Evolutionary conservation across 139 green algal genomes (phyloP).

Genomic region (Desmodesmus armatus): DNA sequence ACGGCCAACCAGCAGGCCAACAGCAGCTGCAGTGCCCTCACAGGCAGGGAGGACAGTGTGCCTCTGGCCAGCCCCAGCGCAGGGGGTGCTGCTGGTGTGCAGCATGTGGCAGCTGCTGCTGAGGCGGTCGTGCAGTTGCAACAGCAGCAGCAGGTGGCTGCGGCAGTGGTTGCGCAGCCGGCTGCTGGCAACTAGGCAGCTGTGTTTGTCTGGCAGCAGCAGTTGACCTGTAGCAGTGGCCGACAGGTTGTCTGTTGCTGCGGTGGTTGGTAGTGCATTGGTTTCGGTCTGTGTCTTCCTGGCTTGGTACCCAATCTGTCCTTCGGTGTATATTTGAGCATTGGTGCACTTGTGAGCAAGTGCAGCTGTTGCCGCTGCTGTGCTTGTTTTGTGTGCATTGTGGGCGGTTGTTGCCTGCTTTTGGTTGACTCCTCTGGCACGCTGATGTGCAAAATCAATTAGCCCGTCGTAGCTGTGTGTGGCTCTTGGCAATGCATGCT

Average conservation of each 20-base stretch:
- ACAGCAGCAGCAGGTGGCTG: conserved; percentile 10
- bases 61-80: background rate
- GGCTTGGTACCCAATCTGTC: too few species aligned
- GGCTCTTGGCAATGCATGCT: too few species aligned
- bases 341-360: background rate
- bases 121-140: background rate
- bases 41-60: background rate
- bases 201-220: background rate
- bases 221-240: background rate
- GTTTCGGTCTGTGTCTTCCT: background rate
- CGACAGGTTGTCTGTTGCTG: background rate
- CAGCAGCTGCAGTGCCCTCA: conserved; percentile 40
- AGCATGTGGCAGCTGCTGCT: background rate
- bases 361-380: background rate
- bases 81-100: background rate
- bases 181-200: background rate
- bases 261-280: background rate
- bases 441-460: too few species aligned
- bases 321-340: background rate
- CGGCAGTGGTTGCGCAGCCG: background rate
- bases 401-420: background rate
- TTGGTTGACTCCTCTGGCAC: too few species aligned
- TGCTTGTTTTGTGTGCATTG: background rate
- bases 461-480: too few species aligned
- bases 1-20: conserved; percentile 23